phyloP scores from a whole-genome alignment of 2,329 filamentous ascomycete genomes.

The Fusarium sublunatum region DNA sequence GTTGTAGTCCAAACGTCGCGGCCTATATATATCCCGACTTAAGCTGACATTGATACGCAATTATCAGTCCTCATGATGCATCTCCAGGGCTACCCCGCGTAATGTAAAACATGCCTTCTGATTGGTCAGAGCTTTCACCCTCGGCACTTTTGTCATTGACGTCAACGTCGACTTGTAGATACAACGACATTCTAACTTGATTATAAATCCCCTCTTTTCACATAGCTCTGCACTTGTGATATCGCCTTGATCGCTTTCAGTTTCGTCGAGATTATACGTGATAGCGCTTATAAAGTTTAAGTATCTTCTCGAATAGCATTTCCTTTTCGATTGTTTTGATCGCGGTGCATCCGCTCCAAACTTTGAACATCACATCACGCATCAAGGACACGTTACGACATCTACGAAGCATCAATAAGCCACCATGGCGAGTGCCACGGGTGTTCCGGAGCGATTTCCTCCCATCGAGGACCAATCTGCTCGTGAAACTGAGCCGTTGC shows the following conservation, averaged over 20 bases:
- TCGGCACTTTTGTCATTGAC: slow-evolving; percentile 37
- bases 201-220: slow-evolving; percentile 11
- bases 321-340: neutral
- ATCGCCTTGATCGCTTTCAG: neutral
- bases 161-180: slow-evolving; percentile 29
- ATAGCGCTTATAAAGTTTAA: neutral
- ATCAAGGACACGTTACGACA: neutral
- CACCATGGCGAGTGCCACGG: slow-evolving; percentile 75
- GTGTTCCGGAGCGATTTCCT: slow-evolving; percentile 66
- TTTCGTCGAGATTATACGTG: neutral
- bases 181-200: slow-evolving; percentile 12
- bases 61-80: slow-evolving; percentile 36
- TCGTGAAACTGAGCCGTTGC: slow-evolving; percentile 57
- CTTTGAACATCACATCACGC: neutral
- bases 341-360: slow-evolving; percentile 4
- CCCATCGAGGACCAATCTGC: slow-evolving; percentile 43
- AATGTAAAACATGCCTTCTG: slow-evolving; percentile 43
- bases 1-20: neutral
- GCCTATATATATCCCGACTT: slow-evolving; percentile 7
- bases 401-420: neutral
- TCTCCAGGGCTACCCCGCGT: slow-evolving; percentile 33
- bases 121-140: slow-evolving; percentile 39
- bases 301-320: neutral
- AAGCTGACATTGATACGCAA: slow-evolving; percentile 19
- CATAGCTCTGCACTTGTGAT: neutral